Conservation (phyloP, 208 protist genomes). For the Leishmania turanica region DNA sequence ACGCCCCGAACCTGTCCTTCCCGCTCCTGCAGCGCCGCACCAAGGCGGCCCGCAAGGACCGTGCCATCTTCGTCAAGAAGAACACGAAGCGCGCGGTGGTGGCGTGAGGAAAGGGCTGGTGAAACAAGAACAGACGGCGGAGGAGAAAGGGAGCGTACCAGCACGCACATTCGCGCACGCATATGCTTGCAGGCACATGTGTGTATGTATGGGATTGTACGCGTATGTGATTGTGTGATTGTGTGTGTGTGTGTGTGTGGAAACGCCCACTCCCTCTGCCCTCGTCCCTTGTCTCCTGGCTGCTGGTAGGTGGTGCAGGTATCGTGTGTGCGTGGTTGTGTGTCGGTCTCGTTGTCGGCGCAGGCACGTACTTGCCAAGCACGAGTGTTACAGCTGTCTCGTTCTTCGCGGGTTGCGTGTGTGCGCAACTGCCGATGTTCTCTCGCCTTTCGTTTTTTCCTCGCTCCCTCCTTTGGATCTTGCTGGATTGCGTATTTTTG, state of each 20-base stretch:
- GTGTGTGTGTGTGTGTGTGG: not conserved
- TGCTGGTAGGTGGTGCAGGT: not conserved
- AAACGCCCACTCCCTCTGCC: not conserved
- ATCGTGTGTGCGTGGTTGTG: not conserved
- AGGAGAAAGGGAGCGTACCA: not conserved
- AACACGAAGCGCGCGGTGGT: constrained; percentile 82
- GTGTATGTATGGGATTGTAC: not conserved
- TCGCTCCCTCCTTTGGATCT: not conserved
- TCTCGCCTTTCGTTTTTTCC: not conserved
- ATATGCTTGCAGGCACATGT: not conserved
- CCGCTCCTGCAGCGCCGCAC: constrained; percentile 93
- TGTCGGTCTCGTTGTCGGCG: not conserved
- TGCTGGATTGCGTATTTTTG: not conserved
- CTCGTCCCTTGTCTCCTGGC: not conserved
- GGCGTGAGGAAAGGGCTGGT: constrained; percentile 32
- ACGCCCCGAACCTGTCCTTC: constrained; percentile 93
- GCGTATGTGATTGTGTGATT: not conserved
- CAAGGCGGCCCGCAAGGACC: constrained; percentile 81
- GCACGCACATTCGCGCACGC: too few relatives aligned
- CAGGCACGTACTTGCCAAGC: not conserved
- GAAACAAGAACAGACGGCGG: not conserved
- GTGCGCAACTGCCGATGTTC: not conserved
- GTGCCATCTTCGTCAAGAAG: constrained; percentile 86
- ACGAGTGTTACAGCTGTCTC: not conserved
- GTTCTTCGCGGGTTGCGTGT: not conserved